Conservation (phyloP, 208 protist genomes). For the Trypanosoma boissoni region DNA sequence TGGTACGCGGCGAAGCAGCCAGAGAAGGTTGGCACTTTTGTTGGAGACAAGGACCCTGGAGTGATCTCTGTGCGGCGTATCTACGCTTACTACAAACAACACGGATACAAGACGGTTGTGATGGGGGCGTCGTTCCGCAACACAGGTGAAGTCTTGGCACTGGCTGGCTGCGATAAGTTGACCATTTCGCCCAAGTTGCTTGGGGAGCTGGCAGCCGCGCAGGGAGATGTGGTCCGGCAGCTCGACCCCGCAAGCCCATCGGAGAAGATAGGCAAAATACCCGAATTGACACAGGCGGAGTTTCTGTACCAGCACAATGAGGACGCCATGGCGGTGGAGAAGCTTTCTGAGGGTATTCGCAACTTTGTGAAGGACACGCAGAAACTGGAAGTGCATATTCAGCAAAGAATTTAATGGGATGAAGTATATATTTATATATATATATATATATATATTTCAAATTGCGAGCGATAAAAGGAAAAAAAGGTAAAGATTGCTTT, state of each 20-base stretch:
- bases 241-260: slow-evolving; percentile 49
- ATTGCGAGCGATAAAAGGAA: slow-evolving; percentile 8
- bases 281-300: slow-evolving; percentile 62
- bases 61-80: slow-evolving; percentile 94
- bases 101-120: slow-evolving; percentile 96
- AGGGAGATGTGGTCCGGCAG: slow-evolving; percentile 44
- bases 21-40: slow-evolving; percentile 46
- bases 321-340: slow-evolving; percentile 97
- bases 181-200: slow-evolving; percentile 97
- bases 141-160: slow-evolving; percentile 87
- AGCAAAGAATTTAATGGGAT: slow-evolving; percentile 45
- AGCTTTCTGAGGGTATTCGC: slow-evolving; percentile 96
- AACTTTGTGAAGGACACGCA: slow-evolving; percentile 93
- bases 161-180: slow-evolving; percentile 96
- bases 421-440: background rate
- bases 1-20: slow-evolving; percentile 90
- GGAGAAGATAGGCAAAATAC: slow-evolving; percentile 45
- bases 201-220: slow-evolving; percentile 75
- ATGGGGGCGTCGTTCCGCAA: slow-evolving; percentile 98
- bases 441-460: slow-evolving; percentile 25
- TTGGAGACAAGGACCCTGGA: slow-evolving; percentile 89
- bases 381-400: slow-evolving; percentile 85
- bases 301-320: slow-evolving; percentile 84
- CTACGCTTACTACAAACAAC: slow-evolving; percentile 98
- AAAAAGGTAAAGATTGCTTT: background rate